phyloP scores from a whole-genome alignment of 1,284 basidiomycete genomes.

The Trichosporon ovoides region DNA sequence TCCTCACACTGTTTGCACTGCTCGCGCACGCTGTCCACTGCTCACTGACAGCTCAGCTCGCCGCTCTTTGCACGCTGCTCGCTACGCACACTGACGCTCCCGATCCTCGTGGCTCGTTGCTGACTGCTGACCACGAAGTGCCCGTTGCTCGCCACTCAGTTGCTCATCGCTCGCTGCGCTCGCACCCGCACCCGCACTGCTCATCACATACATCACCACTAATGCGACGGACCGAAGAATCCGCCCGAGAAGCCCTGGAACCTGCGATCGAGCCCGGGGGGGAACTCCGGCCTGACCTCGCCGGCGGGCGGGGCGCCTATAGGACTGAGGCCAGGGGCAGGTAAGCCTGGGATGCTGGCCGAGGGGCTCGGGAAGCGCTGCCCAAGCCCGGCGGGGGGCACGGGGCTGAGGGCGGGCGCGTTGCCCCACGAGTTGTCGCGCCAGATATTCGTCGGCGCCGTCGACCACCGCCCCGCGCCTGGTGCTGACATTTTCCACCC shows the following conservation, averaged over 20 bases:
- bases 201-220: conserved; percentile 2
- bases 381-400: neutral
- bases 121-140: too few species aligned
- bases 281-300: conserved; percentile 1
- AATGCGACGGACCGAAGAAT: neutral
- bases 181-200: too few species aligned
- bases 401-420: neutral
- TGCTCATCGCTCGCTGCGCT: too few species aligned
- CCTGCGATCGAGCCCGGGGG: neutral
- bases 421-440: conserved; percentile 5
- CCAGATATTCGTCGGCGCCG: conserved; percentile 26
- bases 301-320: neutral
- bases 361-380: conserved; percentile 3
- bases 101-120: too few species aligned
- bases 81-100: too few species aligned
- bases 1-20: too few species aligned
- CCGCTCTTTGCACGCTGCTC: too few species aligned
- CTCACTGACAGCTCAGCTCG: too few species aligned
- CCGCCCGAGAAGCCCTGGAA: neutral
- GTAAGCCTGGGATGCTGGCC: neutral
- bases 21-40: too few species aligned
- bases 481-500: conserved; percentile 28
- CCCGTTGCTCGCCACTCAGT: too few species aligned
- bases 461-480: conserved; percentile 35
- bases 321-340: neutral